A percentile compares a stretch with the other conserved stretches of the same genome.
These are phyloP conservation scores for Corchorus capsularis DNA, from an alignment of 345 rosid species.

Conservation along the genomic window DNA sequence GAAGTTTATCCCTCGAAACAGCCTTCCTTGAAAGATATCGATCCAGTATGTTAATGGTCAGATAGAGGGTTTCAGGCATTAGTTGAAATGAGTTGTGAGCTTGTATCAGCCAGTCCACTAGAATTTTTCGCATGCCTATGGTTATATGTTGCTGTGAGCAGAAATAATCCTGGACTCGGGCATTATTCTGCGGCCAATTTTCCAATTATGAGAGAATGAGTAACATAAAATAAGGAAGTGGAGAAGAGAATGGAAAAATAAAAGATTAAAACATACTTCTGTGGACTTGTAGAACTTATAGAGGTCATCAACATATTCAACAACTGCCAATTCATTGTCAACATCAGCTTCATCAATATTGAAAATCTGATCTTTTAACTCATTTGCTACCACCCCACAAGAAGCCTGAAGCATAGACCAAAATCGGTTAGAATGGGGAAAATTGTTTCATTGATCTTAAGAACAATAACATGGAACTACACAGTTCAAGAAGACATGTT, in stretches of 20 bases:
- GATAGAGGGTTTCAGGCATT: constrained; percentile 77
- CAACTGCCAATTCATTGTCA: constrained; percentile 60
- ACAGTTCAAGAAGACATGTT: not conserved
- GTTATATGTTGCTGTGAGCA: constrained; percentile 63
- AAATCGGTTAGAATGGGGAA: not conserved
- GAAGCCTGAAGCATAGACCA: constrained; percentile 43
- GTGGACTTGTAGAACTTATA: constrained; percentile 67
- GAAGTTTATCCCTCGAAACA: constrained; percentile 69
- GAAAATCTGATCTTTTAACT: constrained; percentile 23
- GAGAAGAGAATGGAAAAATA: not conserved
- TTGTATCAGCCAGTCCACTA: constrained; percentile 85
- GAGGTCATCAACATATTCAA: constrained; percentile 82
- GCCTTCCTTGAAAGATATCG: constrained; percentile 62
- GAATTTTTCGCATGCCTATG: constrained; percentile 72
- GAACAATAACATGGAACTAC: not conserved
- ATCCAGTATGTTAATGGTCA: constrained; percentile 70
- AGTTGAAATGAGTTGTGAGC: constrained; percentile 80
- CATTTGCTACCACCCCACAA: constrained; percentile 33
- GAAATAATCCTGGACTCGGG: constrained; percentile 54
- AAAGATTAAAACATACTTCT: constrained; percentile 35
- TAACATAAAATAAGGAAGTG: not conserved
- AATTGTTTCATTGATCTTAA: not conserved
- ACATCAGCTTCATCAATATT: constrained; percentile 69
- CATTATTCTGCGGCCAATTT: constrained; percentile 9
- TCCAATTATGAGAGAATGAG: not conserved